phyloP scores from a whole-genome alignment of 2,329 filamentous ascomycete genomes.

The Scolecobasidium constrictum region DNA sequence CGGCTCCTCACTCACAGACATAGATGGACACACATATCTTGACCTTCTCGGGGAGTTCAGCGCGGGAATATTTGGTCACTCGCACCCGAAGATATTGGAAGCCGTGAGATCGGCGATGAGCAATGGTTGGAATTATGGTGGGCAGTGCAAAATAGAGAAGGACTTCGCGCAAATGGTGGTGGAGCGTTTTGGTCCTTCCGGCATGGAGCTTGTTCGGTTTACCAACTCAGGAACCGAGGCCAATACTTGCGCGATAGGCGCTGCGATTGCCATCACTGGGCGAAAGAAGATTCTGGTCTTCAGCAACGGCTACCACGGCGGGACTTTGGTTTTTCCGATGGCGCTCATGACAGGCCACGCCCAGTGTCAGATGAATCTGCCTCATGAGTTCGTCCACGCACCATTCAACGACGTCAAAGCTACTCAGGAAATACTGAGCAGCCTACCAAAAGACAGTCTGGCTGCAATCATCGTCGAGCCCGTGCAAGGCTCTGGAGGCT shows the following conservation, averaged over 20 bases:
- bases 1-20: slow-evolving; percentile 18
- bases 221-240: slow-evolving; percentile 58
- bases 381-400: slow-evolving; percentile 47
- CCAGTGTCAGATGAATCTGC: slow-evolving; percentile 36
- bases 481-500: slow-evolving; percentile 54
- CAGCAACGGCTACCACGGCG: slow-evolving; percentile 42
- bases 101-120: slow-evolving; percentile 37
- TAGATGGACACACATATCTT: slow-evolving; percentile 30
- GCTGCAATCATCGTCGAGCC: slow-evolving; percentile 56
- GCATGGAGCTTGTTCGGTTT: slow-evolving; percentile 42
- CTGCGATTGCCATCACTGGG: slow-evolving; percentile 37
- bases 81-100: slow-evolving; percentile 41
- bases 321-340: slow-evolving; percentile 37
- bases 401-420: slow-evolving; percentile 49
- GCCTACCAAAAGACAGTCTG: slow-evolving; percentile 28
- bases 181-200: slow-evolving; percentile 40
- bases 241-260: slow-evolving; percentile 48
- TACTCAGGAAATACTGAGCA: slow-evolving; percentile 32
- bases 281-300: slow-evolving; percentile 42
- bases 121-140: slow-evolving; percentile 45
- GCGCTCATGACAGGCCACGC: slow-evolving; percentile 8
- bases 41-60: slow-evolving; percentile 55
- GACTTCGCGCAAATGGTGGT: slow-evolving; percentile 42
- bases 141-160: slow-evolving; percentile 40
- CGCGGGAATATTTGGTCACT: slow-evolving; percentile 57